Evolutionary conservation across 208 protist genomes (phyloP).

Genomic region (Porcisia hertigi): DNA sequence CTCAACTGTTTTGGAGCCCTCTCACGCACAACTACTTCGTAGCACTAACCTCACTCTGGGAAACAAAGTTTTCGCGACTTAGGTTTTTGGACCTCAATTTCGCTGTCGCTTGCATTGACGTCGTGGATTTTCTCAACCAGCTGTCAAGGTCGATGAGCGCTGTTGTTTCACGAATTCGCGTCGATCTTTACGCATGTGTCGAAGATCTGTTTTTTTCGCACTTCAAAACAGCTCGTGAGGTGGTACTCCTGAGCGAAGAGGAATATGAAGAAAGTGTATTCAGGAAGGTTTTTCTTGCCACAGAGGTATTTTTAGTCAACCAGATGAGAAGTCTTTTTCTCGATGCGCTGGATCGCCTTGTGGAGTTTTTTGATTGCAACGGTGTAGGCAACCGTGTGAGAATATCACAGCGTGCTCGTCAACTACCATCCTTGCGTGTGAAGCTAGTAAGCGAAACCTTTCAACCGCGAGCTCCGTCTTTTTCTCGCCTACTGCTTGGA

Average conservation of each 20-base stretch:
- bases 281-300: constrained; percentile 60
- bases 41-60: constrained; percentile 58
- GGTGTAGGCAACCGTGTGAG: constrained; percentile 13
- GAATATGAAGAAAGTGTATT: constrained; percentile 53
- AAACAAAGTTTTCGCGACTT: constrained; percentile 51
- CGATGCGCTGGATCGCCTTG: constrained; percentile 51
- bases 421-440: constrained; percentile 47
- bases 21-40: constrained; percentile 63
- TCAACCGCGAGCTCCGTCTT: constrained; percentile 59
- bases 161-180: constrained; percentile 70
- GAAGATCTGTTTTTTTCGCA: constrained; percentile 76
- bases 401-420: constrained; percentile 41
- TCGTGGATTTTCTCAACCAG: constrained; percentile 59
- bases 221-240: constrained; percentile 33
- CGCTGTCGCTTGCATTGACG: constrained; percentile 36
- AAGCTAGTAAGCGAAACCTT: constrained; percentile 57
- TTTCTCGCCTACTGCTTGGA: constrained; percentile 60
- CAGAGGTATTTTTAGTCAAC: constrained; percentile 78
- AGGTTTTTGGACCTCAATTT: constrained; percentile 54
- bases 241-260: constrained; percentile 41
- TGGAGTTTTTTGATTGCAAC: constrained; percentile 59
- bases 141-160: constrained; percentile 54
- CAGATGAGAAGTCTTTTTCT: constrained; percentile 54
- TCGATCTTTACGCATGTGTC: constrained; percentile 83
- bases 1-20: constrained; percentile 57